These are phyloP conservation scores for Nicotiana benthamiana DNA, from an alignment of 257 asterid genomes.

Conservation along the genomic window DNA sequence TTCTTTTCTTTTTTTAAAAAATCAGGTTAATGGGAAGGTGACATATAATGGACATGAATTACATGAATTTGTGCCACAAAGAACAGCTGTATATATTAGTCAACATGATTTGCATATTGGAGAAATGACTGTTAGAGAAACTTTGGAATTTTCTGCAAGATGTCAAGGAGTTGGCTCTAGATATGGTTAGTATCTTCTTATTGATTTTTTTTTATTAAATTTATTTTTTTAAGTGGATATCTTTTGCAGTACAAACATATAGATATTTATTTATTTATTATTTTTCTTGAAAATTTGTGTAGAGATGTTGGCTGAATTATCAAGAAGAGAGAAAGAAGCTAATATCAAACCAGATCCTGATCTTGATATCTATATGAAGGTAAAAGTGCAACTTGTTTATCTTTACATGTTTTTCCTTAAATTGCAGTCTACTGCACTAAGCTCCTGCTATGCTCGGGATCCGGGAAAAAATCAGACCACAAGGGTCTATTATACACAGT, in stretches of 20 bases:
- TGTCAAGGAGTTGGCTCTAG: constrained; percentile 74
- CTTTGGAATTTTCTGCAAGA: constrained; percentile 60
- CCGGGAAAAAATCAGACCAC: too few species aligned
- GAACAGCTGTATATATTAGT: constrained; percentile 63
- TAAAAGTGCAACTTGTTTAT: not conserved
- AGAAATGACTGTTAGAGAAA: constrained; percentile 74
- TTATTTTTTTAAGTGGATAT: not conserved
- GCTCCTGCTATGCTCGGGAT: too few species aligned
- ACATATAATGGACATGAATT: constrained; percentile 51
- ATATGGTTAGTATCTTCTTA: constrained; percentile 29
- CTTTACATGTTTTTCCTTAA: not conserved
- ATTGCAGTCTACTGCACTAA: too few species aligned
- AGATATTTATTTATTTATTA: not conserved
- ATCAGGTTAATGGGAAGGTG: constrained; percentile 13
- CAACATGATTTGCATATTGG: constrained; percentile 62
- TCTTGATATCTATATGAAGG: constrained; percentile 39
- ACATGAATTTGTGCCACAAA: constrained; percentile 55
- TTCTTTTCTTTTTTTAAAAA: not conserved
- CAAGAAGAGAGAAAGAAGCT: constrained; percentile 38
- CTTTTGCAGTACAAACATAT: not conserved
- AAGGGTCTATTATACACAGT: too few species aligned
- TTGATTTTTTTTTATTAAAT: not conserved
- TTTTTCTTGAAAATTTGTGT: not conserved
- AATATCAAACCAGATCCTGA: constrained; percentile 37
- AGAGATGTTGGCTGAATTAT: constrained; percentile 40